phyloP scores from a whole-genome alignment of 371 early-diverging fungal species.

The Mucor circinelloides region DNA sequence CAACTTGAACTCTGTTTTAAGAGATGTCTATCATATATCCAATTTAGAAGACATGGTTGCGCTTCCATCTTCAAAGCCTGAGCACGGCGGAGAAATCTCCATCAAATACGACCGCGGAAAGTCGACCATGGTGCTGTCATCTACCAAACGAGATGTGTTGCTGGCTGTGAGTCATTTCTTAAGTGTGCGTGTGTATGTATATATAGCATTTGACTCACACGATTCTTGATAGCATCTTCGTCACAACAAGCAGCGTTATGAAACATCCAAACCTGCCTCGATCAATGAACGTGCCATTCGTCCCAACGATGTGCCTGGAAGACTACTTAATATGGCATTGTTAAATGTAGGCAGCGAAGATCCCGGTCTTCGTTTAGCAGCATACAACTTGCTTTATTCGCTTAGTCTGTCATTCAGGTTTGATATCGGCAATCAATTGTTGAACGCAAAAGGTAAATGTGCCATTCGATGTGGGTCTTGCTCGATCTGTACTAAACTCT shows the following conservation, averaged over 20 bases:
- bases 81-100: slow-evolving; percentile 71
- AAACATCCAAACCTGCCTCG: slow-evolving; percentile 64
- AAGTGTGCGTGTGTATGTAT: slow-evolving; percentile 22
- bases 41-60: slow-evolving; percentile 77
- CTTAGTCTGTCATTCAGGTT: slow-evolving; percentile 79
- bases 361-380: slow-evolving; percentile 75
- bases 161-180: slow-evolving; percentile 48
- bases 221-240: slow-evolving; percentile 57
- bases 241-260: slow-evolving; percentile 70
- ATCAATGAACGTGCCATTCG: slow-evolving; percentile 75
- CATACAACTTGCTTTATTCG: slow-evolving; percentile 86
- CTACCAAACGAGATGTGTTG: slow-evolving; percentile 76
- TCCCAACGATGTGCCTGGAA: slow-evolving; percentile 90
- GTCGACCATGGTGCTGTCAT: slow-evolving; percentile 69
- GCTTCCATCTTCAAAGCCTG: slow-evolving; percentile 46
- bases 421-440: slow-evolving; percentile 79
- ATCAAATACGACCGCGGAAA: slow-evolving; percentile 76
- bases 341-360: slow-evolving; percentile 84
- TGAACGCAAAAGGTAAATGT: slow-evolving; percentile 71
- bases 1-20: slow-evolving; percentile 71
- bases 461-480: neutral
- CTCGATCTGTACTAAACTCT: neutral
- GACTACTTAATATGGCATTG: slow-evolving; percentile 89
- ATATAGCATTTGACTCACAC: neutral
- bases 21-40: slow-evolving; percentile 87